A percentile compares a stretch with the other conserved stretches of the same genome.
Evolutionary conservation across 768 basidiomycete genomes (phyloP).

Genomic region (Phanerochaete carnosa): DNA sequence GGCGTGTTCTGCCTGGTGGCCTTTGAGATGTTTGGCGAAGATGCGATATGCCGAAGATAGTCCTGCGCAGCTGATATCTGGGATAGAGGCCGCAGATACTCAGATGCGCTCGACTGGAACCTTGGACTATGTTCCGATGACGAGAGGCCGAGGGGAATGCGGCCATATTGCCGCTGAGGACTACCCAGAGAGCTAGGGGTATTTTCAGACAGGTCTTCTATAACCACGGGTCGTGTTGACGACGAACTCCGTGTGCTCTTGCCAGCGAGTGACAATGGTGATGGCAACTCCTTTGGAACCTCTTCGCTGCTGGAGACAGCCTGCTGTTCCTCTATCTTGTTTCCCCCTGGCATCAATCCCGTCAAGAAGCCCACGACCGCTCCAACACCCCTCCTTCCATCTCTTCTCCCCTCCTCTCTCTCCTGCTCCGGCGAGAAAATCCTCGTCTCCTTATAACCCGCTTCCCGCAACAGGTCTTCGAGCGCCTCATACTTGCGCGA

Average conservation of each 20-base stretch:
- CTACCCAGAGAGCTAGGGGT: conserved; percentile 14
- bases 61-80: conserved; percentile 51
- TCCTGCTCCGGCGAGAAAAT: conserved; percentile 85
- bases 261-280: conserved; percentile 12
- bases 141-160: background rate
- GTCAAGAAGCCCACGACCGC: conserved; percentile 66
- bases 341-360: conserved; percentile 47
- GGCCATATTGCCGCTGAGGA: conserved; percentile 7
- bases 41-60: conserved; percentile 75
- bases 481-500: conserved; percentile 80
- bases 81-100: conserved; percentile 19
- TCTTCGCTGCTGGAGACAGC: background rate
- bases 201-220: conserved; percentile 10
- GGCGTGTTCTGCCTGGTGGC: conserved; percentile 5
- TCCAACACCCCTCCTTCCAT: conserved; percentile 38
- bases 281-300: background rate
- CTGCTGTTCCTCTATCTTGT: background rate
- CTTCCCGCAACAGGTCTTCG: conserved; percentile 82
- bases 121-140: conserved; percentile 13
- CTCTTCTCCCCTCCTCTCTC: conserved; percentile 32
- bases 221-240: background rate
- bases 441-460: conserved; percentile 90
- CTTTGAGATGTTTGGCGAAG: conserved; percentile 43
- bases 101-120: conserved; percentile 15
- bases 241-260: conserved; percentile 1